These are phyloP conservation scores for Arachis stenosperma DNA, from an alignment of 306 rosid species.

Conservation along the genomic window DNA sequence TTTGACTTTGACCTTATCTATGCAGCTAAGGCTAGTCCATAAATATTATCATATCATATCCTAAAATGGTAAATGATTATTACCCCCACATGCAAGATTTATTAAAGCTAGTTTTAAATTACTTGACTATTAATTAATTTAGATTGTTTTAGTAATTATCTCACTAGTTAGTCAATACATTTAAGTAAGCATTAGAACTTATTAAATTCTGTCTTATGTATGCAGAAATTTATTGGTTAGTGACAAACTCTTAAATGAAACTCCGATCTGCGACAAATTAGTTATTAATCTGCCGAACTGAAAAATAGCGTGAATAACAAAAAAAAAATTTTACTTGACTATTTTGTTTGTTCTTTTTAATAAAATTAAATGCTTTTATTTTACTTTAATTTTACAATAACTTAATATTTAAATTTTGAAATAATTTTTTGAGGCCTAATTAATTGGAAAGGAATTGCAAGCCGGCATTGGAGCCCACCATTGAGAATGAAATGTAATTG, in stretches of 20 bases:
- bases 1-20: not conserved
- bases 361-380: not conserved
- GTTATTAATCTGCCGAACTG: no score
- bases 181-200: no score
- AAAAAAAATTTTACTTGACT: not conserved
- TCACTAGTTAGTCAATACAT: no score
- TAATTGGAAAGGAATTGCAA: not conserved
- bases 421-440: not conserved
- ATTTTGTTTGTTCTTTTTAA: not conserved
- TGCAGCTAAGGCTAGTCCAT: not conserved
- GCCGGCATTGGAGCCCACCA: not conserved
- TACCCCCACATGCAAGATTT: not conserved
- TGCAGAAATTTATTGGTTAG: no score
- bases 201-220: no score
- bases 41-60: not conserved
- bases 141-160: no score
- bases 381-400: no score
- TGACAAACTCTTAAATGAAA: no score
- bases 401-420: not conserved
- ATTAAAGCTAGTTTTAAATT: no score
- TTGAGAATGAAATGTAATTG: constrained; percentile 1
- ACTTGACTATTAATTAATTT: not conserved
- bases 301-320: no score
- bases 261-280: no score
- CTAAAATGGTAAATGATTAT: not conserved